phyloP scores from a whole-genome alignment of 179 eudicot genomes.

The Heliamphora pulchella region DNA sequence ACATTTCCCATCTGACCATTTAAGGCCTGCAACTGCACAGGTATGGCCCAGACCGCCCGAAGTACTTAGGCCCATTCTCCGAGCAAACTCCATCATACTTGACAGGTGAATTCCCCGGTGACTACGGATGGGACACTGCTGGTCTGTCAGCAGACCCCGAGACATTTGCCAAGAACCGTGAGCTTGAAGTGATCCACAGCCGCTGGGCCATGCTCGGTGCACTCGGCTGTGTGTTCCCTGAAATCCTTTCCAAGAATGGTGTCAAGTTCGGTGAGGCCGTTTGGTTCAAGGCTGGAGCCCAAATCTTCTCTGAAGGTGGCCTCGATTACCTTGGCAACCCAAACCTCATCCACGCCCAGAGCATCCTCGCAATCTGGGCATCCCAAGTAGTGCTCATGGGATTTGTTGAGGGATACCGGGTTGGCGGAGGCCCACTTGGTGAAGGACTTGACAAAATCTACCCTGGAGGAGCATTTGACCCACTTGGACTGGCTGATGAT shows the following conservation, averaged over 20 bases:
- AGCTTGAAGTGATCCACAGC: constrained; percentile 32
- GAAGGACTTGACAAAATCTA: constrained; percentile 34
- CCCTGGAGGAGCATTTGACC: constrained; percentile 35
- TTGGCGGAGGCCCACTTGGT: constrained; percentile 38
- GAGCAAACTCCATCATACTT: constrained; percentile 36
- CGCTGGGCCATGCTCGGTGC: constrained; percentile 37
- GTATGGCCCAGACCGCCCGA: constrained; percentile 40
- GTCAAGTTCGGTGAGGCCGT: constrained; percentile 37
- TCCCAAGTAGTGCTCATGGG: constrained; percentile 38
- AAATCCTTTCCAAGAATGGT: constrained; percentile 29
- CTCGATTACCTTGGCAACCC: constrained; percentile 43
- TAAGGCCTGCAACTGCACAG: neutral
- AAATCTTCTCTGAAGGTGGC: constrained; percentile 38
- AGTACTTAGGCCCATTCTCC: constrained; percentile 40
- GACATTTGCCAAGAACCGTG: constrained; percentile 36
- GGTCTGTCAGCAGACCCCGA: constrained; percentile 43
- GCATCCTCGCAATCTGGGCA: constrained; percentile 44
- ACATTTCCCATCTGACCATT: neutral
- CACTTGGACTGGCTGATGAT: constrained; percentile 33
- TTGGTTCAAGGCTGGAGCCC: constrained; percentile 35
- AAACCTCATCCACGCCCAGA: constrained; percentile 37
- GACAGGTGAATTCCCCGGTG: constrained; percentile 41
- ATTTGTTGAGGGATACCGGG: constrained; percentile 33
- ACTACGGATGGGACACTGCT: constrained; percentile 46
- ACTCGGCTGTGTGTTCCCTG: constrained; percentile 34